Base-by-base conservation (phyloP, 1,284 basidiomycete genomes). In the Phellopilus nigrolimitatus region DNA sequence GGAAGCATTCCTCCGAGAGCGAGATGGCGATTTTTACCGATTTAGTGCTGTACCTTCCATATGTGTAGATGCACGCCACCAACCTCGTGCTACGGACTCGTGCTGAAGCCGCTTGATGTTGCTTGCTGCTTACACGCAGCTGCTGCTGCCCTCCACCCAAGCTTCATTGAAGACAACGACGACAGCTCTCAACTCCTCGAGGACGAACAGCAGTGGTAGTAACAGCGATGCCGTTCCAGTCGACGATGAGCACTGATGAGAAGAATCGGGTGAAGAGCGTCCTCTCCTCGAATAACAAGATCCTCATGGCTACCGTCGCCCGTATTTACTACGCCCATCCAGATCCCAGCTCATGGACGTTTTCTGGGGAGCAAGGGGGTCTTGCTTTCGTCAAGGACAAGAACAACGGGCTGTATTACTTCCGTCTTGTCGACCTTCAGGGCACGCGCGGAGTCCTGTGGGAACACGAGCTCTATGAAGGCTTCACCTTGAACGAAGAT, bases 401-500 rank as follows among this genome's bases (percentile, higher is more conserved):
- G 52, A 69, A 71, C 2, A 78, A 73, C 54, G 78, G 77, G 25
- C 74, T 76, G 3, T 73, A 83, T 39, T 76, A 76, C 64, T 81
- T 95, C 63, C 81, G 82, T 62, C 71, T 97, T 41, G 86, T 97
- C 2, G 93, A 95, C 66, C 64, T 95, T 24, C 71, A 73, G 62
- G 89, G 91, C 10, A 91, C 88, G 1, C 72, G 91, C 46, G 94
- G 93, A 8, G 79, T 95, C 25, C 82, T 95, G 38, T 99, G 95
- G 95, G 85, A 94, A 57, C 91, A 97, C 61, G 94, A 97, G 65
- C 68, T 97, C 2, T 97, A 95, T 59, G 80, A 89, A 33, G 84
- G 84, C 39, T 83, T 97, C 57, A 82, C 88, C 55, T 93, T 93
- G 66, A 77, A 83, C 63, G 80, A 89, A 63, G 95, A 98, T 65